Conservation (phyloP, 2,329 filamentous ascomycete genomes). For the Colletotrichum magnum region DNA sequence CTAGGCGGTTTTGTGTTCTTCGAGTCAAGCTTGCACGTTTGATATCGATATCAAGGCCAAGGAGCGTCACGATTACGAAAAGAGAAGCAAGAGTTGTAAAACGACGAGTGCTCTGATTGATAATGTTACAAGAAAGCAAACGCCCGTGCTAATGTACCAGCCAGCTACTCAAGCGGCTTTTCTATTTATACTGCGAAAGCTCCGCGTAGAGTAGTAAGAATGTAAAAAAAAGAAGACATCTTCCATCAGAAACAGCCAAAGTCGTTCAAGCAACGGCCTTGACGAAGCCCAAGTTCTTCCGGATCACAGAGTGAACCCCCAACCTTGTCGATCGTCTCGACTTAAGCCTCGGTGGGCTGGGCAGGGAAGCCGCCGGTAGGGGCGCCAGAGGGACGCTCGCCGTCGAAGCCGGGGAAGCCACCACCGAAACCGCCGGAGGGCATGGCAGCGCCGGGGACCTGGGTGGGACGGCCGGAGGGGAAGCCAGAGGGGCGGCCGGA, state of each 20-base stretch:
- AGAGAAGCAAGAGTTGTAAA: neutral
- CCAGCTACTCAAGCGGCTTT: constrained; percentile 36
- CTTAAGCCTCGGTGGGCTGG: constrained; percentile 24
- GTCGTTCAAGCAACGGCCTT: constrained; percentile 28
- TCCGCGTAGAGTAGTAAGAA: constrained; percentile 26
- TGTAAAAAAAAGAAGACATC: constrained; percentile 8
- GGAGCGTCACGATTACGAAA: neutral
- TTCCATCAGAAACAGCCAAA: constrained; percentile 12
- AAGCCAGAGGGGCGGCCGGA: constrained; percentile 25
- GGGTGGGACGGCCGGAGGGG: constrained; percentile 34
- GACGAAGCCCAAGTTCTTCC: neutral
- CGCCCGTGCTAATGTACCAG: constrained; percentile 32
- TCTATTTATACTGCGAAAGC: constrained; percentile 36
- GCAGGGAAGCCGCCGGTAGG: constrained; percentile 10
- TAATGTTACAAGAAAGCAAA: constrained; percentile 15
- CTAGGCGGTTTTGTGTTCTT: too few relatives aligned
- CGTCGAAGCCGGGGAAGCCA: constrained; percentile 25
- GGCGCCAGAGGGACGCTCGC: constrained; percentile 8
- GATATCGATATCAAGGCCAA: too few relatives aligned
- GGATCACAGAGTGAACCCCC: constrained; percentile 15
- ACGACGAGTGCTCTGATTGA: constrained; percentile 27
- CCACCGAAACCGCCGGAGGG: constrained; percentile 30
- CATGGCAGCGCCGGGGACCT: constrained; percentile 30
- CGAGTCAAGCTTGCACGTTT: too few relatives aligned
- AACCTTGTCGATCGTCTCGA: neutral